Base-by-base conservation (phyloP, 345 rosid genomes). In the Murraya koenigii region DNA sequence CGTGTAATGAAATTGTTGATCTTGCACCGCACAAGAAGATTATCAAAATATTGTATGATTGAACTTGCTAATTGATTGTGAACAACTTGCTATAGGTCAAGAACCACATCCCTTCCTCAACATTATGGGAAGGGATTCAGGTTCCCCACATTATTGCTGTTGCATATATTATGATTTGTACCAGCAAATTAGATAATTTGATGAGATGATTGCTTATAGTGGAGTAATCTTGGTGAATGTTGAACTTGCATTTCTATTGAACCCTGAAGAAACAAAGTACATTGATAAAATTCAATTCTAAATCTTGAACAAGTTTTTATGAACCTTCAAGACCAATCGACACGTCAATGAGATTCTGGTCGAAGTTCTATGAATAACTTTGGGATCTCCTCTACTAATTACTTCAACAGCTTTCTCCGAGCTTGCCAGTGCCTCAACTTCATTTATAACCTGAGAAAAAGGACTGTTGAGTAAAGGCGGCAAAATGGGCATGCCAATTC, bases 291-390 rank as follows among this genome's bases (percentile, higher is more conserved):
- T 25, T 71, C 83, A 59, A n/a, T 25, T 74, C 83, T 82, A 94
- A 78, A 92, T 81, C 88, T 80, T 91, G 87, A 91, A 92, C 47
- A 91, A 81, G 47, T 87, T 89, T 75, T 90, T 89, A 71, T 82
- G 96, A 87, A 94, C 97, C 88, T 91, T 92, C 78, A 84, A 79
- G 0, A 91, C 98, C 47, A 84, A 70, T 76, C 97, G 88, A 86
- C 92, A 92, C 4, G 97, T 92, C 71, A 92, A 82, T 44, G 98
- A 94, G 47, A 92, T 80, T 81, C 96, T 81, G 64, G 82, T 89
- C 14, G 56, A 62, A 25, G 85, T 81, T 74, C 95, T 86, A 66
- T 82, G 80, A 60, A 94, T 81, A 69, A 78, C 78, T 82, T 79
- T 89, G 32, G 39, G 39, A 72, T 82, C 75, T 7, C 71, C 80